Evolutionary conservation across 805 yeast species (phyloP).

Genomic region (Starmerella bacillaris): DNA sequence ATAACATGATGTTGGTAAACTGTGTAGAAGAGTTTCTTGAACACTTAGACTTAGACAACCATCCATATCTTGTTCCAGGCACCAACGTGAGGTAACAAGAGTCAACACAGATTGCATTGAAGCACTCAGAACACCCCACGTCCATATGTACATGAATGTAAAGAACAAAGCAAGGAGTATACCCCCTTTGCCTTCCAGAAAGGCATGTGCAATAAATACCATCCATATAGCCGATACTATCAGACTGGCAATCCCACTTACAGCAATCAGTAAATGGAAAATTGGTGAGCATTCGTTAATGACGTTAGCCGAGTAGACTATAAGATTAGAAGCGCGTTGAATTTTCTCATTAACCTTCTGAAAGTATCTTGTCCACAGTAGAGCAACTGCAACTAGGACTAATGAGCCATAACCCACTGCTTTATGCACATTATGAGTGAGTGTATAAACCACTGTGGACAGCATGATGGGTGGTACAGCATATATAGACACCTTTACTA

Average conservation of each 20-base stretch:
- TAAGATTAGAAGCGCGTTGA: constrained; percentile 19
- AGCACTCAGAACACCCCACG: constrained; percentile 26
- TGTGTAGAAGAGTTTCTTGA: constrained; percentile 19
- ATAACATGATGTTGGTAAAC: constrained; percentile 25
- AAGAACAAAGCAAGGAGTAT: constrained; percentile 17
- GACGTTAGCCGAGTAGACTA: constrained; percentile 23
- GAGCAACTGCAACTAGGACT: constrained; percentile 12
- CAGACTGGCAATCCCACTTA: constrained; percentile 19
- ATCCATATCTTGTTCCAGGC: constrained; percentile 18
- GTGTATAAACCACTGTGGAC: constrained; percentile 5
- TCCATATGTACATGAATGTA: constrained; percentile 27
- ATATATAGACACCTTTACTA: constrained; percentile 12
- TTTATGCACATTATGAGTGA: constrained; percentile 11
- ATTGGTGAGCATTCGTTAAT: constrained; percentile 20
- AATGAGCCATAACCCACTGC: constrained; percentile 5
- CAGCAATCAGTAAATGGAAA: constrained; percentile 20
- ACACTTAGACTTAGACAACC: constrained; percentile 6
- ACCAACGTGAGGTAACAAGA: constrained; percentile 26
- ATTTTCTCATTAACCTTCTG: constrained; percentile 11
- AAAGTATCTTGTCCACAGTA: constrained; percentile 13
- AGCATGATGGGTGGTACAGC: constrained; percentile 13
- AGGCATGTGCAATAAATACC: constrained; percentile 21
- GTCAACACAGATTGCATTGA: constrained; percentile 24
- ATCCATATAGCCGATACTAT: constrained; percentile 25
- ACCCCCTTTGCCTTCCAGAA: constrained; percentile 18